Evolutionary conservation across 2,329 filamentous ascomycete species (phyloP).

Genomic region (Penicillium capsulatum): DNA sequence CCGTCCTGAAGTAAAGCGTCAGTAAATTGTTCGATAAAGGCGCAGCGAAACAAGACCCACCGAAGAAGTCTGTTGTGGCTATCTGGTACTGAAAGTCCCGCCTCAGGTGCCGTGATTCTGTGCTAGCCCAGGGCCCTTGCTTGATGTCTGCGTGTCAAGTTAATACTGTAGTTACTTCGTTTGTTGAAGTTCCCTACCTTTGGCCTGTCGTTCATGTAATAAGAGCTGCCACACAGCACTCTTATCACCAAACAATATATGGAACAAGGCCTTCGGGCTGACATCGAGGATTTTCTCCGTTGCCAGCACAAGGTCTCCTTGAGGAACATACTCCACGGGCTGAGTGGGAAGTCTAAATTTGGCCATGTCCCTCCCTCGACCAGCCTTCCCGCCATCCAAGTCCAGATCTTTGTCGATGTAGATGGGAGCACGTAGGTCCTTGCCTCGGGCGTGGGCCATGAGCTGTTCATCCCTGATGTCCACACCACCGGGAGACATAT

Average conservation of each 20-base stretch:
- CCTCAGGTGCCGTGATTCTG: constrained; percentile 66
- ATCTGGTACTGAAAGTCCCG: constrained; percentile 80
- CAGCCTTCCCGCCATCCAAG: constrained; percentile 37
- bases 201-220: constrained; percentile 75
- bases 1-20: neutral
- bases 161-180: constrained; percentile 14
- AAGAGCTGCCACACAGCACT: constrained; percentile 89
- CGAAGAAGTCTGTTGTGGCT: constrained; percentile 61
- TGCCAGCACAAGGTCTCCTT: constrained; percentile 70
- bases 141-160: constrained; percentile 56
- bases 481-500: constrained; percentile 56
- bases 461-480: constrained; percentile 52
- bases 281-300: constrained; percentile 82
- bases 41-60: constrained; percentile 38
- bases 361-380: constrained; percentile 47
- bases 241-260: constrained; percentile 94
- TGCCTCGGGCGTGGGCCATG: constrained; percentile 35
- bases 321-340: constrained; percentile 77
- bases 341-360: constrained; percentile 80
- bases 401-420: constrained; percentile 61
- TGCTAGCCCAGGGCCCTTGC: constrained; percentile 77
- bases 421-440: constrained; percentile 55
- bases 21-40: neutral
- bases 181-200: constrained; percentile 40
- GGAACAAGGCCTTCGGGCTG: constrained; percentile 89